phyloP scores from a whole-genome alignment of 768 basidiomycete species.

The Trametes villosa region DNA sequence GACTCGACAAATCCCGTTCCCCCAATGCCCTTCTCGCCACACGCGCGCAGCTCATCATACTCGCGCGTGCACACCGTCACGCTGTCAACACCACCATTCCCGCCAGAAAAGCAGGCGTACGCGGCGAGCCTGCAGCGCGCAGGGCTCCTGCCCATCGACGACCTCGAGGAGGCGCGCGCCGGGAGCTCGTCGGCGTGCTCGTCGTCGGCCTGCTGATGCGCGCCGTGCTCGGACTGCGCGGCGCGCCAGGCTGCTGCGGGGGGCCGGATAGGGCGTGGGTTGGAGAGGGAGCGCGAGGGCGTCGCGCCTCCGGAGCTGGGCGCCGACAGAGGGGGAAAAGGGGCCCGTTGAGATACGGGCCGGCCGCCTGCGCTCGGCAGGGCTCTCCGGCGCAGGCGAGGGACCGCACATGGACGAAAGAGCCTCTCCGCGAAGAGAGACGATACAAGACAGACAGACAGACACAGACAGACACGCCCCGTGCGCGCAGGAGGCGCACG shows the following conservation, averaged over 20 bases:
- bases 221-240: background rate
- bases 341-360: background rate
- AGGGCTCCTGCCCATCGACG: slow-evolving; percentile 27
- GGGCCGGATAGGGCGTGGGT: background rate
- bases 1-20: slow-evolving; percentile 37
- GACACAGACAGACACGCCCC: slow-evolving; percentile 2
- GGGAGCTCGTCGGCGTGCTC: slow-evolving; percentile 16
- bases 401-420: background rate
- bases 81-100: slow-evolving; percentile 17
- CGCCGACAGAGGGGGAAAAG: no score
- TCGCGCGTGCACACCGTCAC: slow-evolving; percentile 21
- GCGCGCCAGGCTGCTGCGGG: slow-evolving; percentile 14
- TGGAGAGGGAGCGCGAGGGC: background rate
- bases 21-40: slow-evolving; percentile 18
- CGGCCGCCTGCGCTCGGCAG: background rate
- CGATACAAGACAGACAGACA: no score
- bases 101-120: slow-evolving; percentile 53
- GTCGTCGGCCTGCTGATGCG: slow-evolving; percentile 15
- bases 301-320: background rate
- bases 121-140: slow-evolving; percentile 41
- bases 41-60: slow-evolving; percentile 31
- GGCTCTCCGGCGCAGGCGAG: background rate
- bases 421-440: no score
- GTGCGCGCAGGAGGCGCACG: slow-evolving; percentile 19
- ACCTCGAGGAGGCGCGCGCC: slow-evolving; percentile 5